These are phyloP conservation scores for Penicillium coprophilum DNA, from an alignment of 495 filamentous ascomycete genomes.

Conservation along the genomic window DNA sequence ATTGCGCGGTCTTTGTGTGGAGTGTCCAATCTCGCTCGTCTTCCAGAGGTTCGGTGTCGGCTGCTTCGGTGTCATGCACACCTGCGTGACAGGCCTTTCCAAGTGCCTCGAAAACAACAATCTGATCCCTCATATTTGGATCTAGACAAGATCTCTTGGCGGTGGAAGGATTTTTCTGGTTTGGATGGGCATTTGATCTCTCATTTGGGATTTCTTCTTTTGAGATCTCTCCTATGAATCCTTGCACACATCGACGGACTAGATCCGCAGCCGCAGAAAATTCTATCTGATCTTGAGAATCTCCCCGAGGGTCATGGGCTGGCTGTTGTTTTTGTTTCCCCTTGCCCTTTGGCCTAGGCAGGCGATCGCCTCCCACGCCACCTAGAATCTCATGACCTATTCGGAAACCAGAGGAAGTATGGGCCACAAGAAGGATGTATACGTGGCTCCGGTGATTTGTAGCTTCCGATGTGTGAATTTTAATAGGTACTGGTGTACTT, in stretches of 20 bases:
- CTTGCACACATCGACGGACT: slow-evolving; percentile 51
- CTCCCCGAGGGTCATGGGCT: not conserved
- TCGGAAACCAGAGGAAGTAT: slow-evolving; percentile 58
- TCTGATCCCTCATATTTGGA: slow-evolving; percentile 72
- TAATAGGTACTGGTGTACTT: slow-evolving; percentile 37
- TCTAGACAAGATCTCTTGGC: slow-evolving; percentile 53
- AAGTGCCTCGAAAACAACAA: slow-evolving; percentile 79
- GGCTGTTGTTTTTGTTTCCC: not conserved
- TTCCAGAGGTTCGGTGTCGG: slow-evolving; percentile 33
- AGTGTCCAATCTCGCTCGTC: slow-evolving; percentile 54
- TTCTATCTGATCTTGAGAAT: not conserved
- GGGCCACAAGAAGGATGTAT: slow-evolving; percentile 73
- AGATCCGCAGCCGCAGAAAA: slow-evolving; percentile 25
- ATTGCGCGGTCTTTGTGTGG: slow-evolving; percentile 73
- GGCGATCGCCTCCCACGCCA: not conserved
- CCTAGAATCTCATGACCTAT: slow-evolving; percentile 66
- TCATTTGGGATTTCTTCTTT: slow-evolving; percentile 48
- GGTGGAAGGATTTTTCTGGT: not conserved
- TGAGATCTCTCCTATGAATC: slow-evolving; percentile 59
- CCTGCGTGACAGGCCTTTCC: slow-evolving; percentile 27
- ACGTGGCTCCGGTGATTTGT: slow-evolving; percentile 59
- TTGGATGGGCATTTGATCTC: not conserved
- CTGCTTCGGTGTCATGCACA: slow-evolving; percentile 15
- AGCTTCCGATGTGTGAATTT: slow-evolving; percentile 53
- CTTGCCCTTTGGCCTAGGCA: slow-evolving; percentile 11